These are phyloP conservation scores for Vitis riparia DNA, from an alignment of 164 flowering plant genomes.

Conservation along the genomic window DNA sequence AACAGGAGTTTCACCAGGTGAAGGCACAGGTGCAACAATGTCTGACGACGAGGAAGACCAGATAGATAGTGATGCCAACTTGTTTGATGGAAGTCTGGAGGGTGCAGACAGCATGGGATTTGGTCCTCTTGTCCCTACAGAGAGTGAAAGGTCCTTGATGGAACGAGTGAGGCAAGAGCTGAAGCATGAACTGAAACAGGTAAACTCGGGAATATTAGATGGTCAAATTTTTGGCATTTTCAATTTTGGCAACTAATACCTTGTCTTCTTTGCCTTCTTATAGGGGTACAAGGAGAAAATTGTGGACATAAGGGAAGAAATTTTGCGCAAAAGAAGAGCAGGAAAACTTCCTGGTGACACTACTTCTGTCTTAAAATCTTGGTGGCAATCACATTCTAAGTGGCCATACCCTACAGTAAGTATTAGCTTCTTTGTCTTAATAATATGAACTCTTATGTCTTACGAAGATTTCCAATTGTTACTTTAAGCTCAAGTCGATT, in stretches of 20 bases:
- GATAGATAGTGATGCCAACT: slow-evolving; percentile 50
- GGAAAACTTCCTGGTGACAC: slow-evolving; percentile 71
- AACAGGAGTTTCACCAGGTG: slow-evolving; percentile 65
- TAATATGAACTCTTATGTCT: too few species aligned
- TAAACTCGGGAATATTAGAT: slow-evolving; percentile 6
- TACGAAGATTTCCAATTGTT: too few species aligned
- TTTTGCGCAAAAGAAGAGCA: slow-evolving; percentile 60
- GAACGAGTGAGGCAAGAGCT: slow-evolving; percentile 65
- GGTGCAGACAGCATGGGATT: slow-evolving; percentile 49
- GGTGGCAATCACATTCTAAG: slow-evolving; percentile 69
- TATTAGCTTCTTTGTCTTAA: not conserved
- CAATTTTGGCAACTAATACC: not conserved
- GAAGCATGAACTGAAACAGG: slow-evolving; percentile 63
- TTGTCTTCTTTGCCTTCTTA: not conserved
- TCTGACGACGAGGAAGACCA: slow-evolving; percentile 63
- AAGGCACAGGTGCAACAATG: slow-evolving; percentile 70
- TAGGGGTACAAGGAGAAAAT: slow-evolving; percentile 68
- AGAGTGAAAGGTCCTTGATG: slow-evolving; percentile 63
- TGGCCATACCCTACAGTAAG: slow-evolving; percentile 71
- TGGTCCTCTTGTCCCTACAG: slow-evolving; percentile 60
- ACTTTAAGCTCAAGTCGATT: too few species aligned
- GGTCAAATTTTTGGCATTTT: not conserved
- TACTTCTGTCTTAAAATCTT: slow-evolving; percentile 56
- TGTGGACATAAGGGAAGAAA: slow-evolving; percentile 61
- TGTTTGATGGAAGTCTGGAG: slow-evolving; percentile 51